These are phyloP conservation scores for Oenanthe sinensis DNA, from an alignment of 129 eudicot species.

Conservation along the genomic window DNA sequence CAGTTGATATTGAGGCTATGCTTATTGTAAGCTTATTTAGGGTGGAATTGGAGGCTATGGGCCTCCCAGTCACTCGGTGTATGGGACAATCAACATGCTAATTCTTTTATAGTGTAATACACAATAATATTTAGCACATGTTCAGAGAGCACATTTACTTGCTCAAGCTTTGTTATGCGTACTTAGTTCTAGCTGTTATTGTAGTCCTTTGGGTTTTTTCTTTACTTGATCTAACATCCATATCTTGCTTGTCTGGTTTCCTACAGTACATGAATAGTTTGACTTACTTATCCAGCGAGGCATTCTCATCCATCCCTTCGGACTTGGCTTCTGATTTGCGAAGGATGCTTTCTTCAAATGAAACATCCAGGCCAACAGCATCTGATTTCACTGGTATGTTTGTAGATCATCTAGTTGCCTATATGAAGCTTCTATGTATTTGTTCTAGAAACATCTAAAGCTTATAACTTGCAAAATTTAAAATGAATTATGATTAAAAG, in stretches of 20 bases:
- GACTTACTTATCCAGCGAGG: slow-evolving; percentile 74
- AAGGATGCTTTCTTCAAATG: slow-evolving; percentile 84
- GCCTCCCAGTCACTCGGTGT: neutral
- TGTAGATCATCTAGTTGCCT: neutral
- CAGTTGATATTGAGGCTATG: neutral
- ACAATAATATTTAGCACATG: neutral
- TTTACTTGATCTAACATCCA: slow-evolving; percentile 9
- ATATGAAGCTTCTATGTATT: neutral
- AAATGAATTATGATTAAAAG: neutral
- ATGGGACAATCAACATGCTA: neutral
- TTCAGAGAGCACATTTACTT: neutral
- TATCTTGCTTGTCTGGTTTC: slow-evolving; percentile 18
- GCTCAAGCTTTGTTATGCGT: neutral
- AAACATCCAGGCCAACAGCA: slow-evolving; percentile 80
- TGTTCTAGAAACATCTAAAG: neutral
- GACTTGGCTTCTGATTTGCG: slow-evolving; percentile 82
- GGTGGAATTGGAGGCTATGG: neutral
- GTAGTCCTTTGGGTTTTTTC: neutral
- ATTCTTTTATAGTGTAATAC: neutral
- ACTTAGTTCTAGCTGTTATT: neutral
- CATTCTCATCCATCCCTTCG: slow-evolving; percentile 75
- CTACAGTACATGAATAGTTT: slow-evolving; percentile 89
- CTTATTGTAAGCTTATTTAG: neutral
- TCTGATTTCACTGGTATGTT: slow-evolving; percentile 78
- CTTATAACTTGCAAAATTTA: neutral